Base-by-base conservation (phyloP, 805 yeast genomes). In the Candida oleophila region DNA sequence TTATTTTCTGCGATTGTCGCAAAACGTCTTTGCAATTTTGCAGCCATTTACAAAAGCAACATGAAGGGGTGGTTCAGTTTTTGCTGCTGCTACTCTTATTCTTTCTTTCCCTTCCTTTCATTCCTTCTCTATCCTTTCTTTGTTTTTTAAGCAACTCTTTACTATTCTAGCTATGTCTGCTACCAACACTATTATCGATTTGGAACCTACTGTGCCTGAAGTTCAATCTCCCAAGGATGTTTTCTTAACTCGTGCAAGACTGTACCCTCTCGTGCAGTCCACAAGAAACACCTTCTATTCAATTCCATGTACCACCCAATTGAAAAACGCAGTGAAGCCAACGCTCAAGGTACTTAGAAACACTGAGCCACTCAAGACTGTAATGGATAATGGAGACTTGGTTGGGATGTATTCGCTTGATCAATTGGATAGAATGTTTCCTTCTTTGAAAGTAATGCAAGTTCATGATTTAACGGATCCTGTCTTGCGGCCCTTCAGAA, bases 361-460 rank as follows among this genome's bases (percentile, higher is more conserved):
- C n/a, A 54, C 54, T 14, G 62, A 60, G 32, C 68, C 65, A 64
- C 33, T 78, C 12, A 66, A 73, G 45, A 78, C 81, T 18, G 68
- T 78, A 4, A 62, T 80, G 38, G 64, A 71, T 39, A 72, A 76
- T 20, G 87, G 87, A 62, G 72, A 69, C 44, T 61, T 69, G 25
- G 73, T 83, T 25, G 64, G 61, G n/a, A 85, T 86, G 53, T 55
- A 68, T 25, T 66, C 79, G n/a, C 77, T 90, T 54, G 61, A 59
- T 47, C 59, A 70, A 32, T 67, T 89, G 38, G 96, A 90, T 56
- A 61, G 64, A 49, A 60, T 66, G 37, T 67, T 80, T 18, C 96
- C 96, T 3, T 68, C 71, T 34, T 65, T 83, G 46, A 80, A 81
- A 66, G 76, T 85, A 1, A 63, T 76, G 28, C 78, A 80, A 43